phyloP scores from a whole-genome alignment of 352 stramenopile genomes.

The Phytophthora sansomeana region DNA sequence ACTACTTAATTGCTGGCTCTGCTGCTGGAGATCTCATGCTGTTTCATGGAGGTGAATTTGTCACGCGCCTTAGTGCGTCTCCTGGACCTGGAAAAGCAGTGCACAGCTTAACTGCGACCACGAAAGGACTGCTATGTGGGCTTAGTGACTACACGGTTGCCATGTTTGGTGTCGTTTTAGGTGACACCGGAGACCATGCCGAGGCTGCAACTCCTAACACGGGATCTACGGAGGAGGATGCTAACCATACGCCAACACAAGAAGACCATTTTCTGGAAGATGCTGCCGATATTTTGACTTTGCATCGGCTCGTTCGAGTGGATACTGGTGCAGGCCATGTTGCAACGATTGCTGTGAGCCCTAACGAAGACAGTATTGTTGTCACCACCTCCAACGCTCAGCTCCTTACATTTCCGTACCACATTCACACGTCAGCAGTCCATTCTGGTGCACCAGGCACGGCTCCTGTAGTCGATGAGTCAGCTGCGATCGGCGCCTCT shows the following conservation, averaged over 20 bases:
- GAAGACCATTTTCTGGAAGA: constrained; percentile 35
- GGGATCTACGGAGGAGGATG: constrained; percentile 26
- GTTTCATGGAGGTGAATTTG: constrained; percentile 84
- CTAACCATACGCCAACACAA: constrained; percentile 4
- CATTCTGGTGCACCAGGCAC: constrained; percentile 18
- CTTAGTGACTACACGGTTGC: constrained; percentile 72
- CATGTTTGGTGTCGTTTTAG: constrained; percentile 63
- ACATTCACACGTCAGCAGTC: constrained; percentile 44
- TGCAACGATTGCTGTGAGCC: constrained; percentile 69
- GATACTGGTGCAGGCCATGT: constrained; percentile 56
- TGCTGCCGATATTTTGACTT: constrained; percentile 49
- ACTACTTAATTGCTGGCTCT: constrained; percentile 90
- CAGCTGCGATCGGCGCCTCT: constrained; percentile 23
- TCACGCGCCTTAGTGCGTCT: constrained; percentile 61
- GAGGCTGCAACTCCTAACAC: constrained; percentile 37
- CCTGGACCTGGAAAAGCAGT: constrained; percentile 61
- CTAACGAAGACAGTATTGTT: constrained; percentile 79
- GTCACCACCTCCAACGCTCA: constrained; percentile 70
- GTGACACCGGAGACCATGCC: constrained; percentile 35
- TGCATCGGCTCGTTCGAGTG: constrained; percentile 71
- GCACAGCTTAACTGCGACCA: constrained; percentile 65
- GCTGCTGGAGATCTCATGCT: constrained; percentile 86
- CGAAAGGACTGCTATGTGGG: constrained; percentile 84
- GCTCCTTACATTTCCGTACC: constrained; percentile 80
- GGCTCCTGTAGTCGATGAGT: constrained; percentile 22